These are phyloP conservation scores for Clonostachys sp. DNA, from an alignment of 2,329 filamentous ascomycete genomes.

Conservation along the genomic window DNA sequence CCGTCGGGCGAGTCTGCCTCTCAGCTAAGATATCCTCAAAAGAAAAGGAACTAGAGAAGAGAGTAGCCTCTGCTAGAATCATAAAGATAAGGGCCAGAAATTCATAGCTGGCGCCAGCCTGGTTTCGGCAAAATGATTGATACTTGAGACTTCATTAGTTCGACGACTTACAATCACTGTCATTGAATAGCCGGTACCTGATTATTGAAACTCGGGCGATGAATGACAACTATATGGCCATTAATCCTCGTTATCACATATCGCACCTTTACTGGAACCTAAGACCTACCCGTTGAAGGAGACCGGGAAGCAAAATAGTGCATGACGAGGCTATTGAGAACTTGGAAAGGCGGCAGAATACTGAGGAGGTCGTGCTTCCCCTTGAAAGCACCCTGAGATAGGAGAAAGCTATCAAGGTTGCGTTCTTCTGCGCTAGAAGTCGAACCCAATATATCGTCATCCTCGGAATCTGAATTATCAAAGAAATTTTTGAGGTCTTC, in stretches of 20 bases:
- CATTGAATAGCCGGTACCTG: too few relatives aligned
- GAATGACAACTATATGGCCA: constrained; percentile 26
- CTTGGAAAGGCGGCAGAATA: constrained; percentile 37
- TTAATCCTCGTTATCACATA: too few relatives aligned
- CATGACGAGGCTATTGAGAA: constrained; percentile 45
- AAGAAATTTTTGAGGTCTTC: constrained; percentile 56
- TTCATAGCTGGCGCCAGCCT: constrained; percentile 26
- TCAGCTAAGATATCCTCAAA: constrained; percentile 37
- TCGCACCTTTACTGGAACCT: too few relatives aligned
- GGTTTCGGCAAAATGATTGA: constrained; percentile 41
- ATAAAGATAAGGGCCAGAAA: constrained; percentile 50
- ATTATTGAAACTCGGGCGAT: constrained; percentile 31
- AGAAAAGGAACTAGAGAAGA: constrained; percentile 36
- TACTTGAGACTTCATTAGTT: constrained; percentile 11
- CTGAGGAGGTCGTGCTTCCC: constrained; percentile 40
- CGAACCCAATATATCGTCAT: constrained; percentile 19
- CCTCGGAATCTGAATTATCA: constrained; percentile 35
- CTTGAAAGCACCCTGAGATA: constrained; percentile 27
- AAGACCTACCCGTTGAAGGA: constrained; percentile 28
- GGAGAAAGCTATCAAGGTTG: constrained; percentile 35
- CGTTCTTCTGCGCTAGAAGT: constrained; percentile 23
- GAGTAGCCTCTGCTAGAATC: constrained; percentile 34
- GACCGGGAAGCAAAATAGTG: constrained; percentile 49
- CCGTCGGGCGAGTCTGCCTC: constrained; percentile 28
- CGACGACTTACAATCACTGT: too few relatives aligned